Evolutionary conservation across 2,329 filamentous ascomycete species (phyloP).

Genomic region (Aureobasidium sp.): DNA sequence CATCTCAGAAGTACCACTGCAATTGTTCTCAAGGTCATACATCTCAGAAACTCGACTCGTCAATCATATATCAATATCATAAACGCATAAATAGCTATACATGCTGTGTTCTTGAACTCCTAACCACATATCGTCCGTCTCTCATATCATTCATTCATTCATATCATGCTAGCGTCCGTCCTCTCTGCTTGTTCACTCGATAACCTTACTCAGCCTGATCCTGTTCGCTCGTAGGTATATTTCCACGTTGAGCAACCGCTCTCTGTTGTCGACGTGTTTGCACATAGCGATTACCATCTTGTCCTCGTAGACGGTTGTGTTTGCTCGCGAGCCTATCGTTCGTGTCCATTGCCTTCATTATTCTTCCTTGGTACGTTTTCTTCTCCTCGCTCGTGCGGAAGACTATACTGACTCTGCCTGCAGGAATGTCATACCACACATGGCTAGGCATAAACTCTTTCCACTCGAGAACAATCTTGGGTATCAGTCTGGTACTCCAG

Average conservation of each 20-base stretch:
- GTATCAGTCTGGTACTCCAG: conserved; percentile 16
- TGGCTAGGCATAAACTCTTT: conserved; percentile 15
- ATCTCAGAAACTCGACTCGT: background rate
- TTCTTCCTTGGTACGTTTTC: background rate
- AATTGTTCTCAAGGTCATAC: no score
- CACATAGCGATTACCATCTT: background rate
- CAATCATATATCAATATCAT: background rate
- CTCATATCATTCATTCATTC: background rate
- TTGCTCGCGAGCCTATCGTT: background rate
- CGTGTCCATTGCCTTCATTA: background rate
- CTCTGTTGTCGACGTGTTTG: background rate
- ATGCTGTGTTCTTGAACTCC: background rate
- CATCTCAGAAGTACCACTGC: no score
- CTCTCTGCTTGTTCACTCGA: background rate
- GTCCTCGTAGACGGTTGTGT: background rate
- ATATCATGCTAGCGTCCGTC: background rate
- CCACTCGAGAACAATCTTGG: conserved; percentile 21
- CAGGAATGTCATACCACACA: conserved; percentile 22
- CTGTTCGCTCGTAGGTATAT: background rate
- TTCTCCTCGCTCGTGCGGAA: conserved; percentile 4
- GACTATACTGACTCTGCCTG: conserved; percentile 22
- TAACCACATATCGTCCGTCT: background rate
- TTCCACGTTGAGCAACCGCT: background rate
- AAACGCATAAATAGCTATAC: background rate
- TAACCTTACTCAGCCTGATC: background rate